A percentile compares a stretch with the other conserved stretches of the same genome.
phyloP scores from a whole-genome alignment of 1,284 basidiomycete genomes.

The Pseudozyma pruni region DNA sequence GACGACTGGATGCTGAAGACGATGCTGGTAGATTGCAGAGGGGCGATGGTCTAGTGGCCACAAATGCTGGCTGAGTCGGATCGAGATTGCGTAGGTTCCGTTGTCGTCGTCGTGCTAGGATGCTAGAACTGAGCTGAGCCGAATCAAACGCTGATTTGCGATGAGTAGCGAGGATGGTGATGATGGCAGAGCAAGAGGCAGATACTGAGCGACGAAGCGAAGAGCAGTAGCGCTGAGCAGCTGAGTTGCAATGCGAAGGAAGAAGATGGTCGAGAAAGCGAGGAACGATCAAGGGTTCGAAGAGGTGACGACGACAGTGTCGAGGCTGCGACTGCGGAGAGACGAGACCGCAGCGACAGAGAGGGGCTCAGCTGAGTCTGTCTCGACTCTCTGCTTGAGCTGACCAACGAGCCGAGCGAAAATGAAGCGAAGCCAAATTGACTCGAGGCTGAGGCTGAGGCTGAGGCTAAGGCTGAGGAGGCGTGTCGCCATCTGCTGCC shows the following conservation, averaged over 20 bases:
- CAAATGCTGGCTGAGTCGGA: too few relatives aligned
- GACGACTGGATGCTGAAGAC: slow-evolving; percentile 3
- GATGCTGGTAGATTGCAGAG: slow-evolving; percentile 1
- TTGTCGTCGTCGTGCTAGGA: not conserved
- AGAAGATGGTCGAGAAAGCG: not conserved
- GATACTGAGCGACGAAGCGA: not conserved
- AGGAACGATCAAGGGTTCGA: not conserved
- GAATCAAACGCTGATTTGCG: slow-evolving; percentile 1
- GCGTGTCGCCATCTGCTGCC: too few relatives aligned
- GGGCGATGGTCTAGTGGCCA: too few relatives aligned
- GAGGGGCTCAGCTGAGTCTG: not conserved
- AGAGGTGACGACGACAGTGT: slow-evolving; percentile 17
- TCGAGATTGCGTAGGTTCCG: too few relatives aligned
- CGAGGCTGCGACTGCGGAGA: too few relatives aligned
- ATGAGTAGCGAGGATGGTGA: not conserved
- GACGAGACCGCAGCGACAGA: not conserved
- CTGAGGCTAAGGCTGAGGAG: too few relatives aligned
- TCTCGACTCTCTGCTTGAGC: too few relatives aligned
- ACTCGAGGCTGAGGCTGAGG: too few relatives aligned
- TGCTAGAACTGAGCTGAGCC: not conserved
- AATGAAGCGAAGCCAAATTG: too few relatives aligned
- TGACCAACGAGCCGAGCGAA: too few relatives aligned
- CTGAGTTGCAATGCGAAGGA: not conserved
- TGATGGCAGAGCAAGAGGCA: not conserved
- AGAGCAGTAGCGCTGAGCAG: not conserved